Base-by-base conservation (phyloP, 495 filamentous ascomycete genomes). In the Xylaria acuta region DNA sequence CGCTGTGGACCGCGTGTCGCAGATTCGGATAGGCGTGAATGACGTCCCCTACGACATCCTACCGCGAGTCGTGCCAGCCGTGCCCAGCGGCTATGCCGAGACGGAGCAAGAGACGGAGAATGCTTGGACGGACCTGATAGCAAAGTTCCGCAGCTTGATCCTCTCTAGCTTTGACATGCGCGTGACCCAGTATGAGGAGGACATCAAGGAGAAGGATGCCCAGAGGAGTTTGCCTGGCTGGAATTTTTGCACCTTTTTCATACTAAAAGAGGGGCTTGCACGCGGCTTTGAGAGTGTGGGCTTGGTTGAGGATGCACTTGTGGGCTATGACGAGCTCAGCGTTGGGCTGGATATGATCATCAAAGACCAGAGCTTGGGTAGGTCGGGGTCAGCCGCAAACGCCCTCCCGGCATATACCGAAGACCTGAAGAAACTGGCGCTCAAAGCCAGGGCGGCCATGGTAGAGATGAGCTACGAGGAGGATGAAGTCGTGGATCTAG, bases 211-310 rank as follows among this genome's bases (percentile, higher is more conserved):
- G 78, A 94, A 93, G 76, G 96, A 98, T 75, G 88, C 92, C 5
- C 95, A 98, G 83, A 90, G 95, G 53, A 88, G 86, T 53, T 82
- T 99, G 30, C 96, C 97, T 4, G 96, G 96, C 0, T 99, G 97
- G 96, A 99, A 99, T 77, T 99, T 98, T 78, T 98, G 95, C 80
- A 98, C 97, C 0, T 99, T 98, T 78, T 99, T 99, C 77, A 93
- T 99, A 27, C 85, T 98, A 20, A 99, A 99, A 76, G 96, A 99
- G 78, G 96, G 96, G 5, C 86, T 99, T 53, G 94, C 95, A 5
- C 87, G 92, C 69, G 97, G 94, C 0, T 97, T 99, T 78, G 96
- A 99, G 80, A 98, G 93, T 80, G 95, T 98, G 16, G 97, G 97
- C 8, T 84, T 99, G 32, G 93, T 98, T 51, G 96, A 98, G 79